A percentile compares a stretch with the other conserved stretches of the same genome.
phyloP scores from a whole-genome alignment of 2,329 filamentous ascomycete species.

The Dothiorella sarmentorum region DNA sequence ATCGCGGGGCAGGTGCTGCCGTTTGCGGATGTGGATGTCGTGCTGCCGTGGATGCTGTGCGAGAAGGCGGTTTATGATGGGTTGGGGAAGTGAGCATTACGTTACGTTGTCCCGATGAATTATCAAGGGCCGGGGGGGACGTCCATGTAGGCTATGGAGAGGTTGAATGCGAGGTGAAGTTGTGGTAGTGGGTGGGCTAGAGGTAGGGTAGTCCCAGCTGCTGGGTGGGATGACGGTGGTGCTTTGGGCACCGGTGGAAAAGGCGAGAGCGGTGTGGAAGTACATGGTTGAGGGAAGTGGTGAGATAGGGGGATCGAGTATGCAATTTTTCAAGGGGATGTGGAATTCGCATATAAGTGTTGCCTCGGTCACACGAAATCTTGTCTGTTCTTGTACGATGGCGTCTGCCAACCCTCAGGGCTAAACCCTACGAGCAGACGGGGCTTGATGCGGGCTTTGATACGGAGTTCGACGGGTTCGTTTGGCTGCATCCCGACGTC shows the following conservation, averaged over 20 bases:
- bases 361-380: neutral
- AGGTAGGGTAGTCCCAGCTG: conserved; percentile 44
- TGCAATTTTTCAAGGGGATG: neutral
- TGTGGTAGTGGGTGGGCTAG: conserved; percentile 47
- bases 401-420: neutral
- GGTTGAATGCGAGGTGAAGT: conserved; percentile 47
- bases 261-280: neutral
- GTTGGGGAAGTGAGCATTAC: conserved; percentile 21
- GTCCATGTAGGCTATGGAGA: conserved; percentile 58
- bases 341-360: conserved; percentile 2
- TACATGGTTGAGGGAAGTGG: neutral
- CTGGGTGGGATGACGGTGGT: neutral
- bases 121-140: conserved; percentile 43
- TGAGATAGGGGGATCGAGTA: too few relatives aligned
- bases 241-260: neutral
- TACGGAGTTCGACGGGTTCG: conserved; percentile 29
- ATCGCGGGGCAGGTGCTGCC: conserved; percentile 34
- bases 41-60: conserved; percentile 32
- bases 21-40: conserved; percentile 33
- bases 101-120: too few relatives aligned
- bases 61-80: conserved; percentile 39
- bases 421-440: neutral
- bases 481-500: conserved; percentile 29
- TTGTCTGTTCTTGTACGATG: neutral
- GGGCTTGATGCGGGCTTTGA: conserved; percentile 21